A percentile compares a stretch with the other conserved stretches of the same genome.
Conservation (phyloP, 305 asterid species). For the Rubia tinctorum region DNA sequence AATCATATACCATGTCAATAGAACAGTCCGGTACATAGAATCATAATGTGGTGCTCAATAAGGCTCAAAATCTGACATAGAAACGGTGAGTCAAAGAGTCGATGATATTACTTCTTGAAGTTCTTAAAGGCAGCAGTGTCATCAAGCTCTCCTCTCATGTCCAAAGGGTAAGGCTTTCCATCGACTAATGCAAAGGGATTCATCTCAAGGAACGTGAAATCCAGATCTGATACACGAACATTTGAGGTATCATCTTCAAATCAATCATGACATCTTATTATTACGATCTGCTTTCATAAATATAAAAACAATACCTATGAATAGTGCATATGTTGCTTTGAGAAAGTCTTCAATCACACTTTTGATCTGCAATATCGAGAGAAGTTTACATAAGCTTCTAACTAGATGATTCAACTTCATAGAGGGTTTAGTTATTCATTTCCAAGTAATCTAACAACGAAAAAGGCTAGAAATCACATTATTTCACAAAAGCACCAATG, state of each 20-base stretch:
- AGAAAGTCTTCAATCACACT: constrained; percentile 75
- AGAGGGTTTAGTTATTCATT: not conserved
- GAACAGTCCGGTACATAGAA: not conserved
- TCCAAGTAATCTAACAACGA: not conserved
- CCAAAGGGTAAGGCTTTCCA: constrained; percentile 87
- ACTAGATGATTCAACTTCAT: not conserved
- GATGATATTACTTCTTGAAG: constrained; percentile 62
- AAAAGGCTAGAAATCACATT: constrained; percentile 8
- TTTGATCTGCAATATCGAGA: constrained; percentile 47
- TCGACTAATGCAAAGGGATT: constrained; percentile 83
- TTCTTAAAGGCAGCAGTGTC: constrained; percentile 94
- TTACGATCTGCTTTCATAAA: not conserved
- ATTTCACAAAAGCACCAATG: not conserved
- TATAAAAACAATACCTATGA: constrained; percentile 51
- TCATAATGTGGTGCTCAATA: not conserved
- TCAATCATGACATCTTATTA: constrained; percentile 7
- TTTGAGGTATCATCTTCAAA: constrained; percentile 12
- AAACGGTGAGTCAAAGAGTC: not conserved
- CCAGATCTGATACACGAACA: constrained; percentile 53
- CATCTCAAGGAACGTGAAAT: constrained; percentile 93
- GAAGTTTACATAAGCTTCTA: constrained; percentile 9
- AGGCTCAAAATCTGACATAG: not conserved
- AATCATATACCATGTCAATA: constrained; percentile 5
- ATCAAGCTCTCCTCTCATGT: constrained; percentile 97
- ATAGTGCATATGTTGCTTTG: constrained; percentile 53